Evolutionary conservation across 2,329 filamentous ascomycete species (phyloP).

Genomic region (Epichloe typhina): DNA sequence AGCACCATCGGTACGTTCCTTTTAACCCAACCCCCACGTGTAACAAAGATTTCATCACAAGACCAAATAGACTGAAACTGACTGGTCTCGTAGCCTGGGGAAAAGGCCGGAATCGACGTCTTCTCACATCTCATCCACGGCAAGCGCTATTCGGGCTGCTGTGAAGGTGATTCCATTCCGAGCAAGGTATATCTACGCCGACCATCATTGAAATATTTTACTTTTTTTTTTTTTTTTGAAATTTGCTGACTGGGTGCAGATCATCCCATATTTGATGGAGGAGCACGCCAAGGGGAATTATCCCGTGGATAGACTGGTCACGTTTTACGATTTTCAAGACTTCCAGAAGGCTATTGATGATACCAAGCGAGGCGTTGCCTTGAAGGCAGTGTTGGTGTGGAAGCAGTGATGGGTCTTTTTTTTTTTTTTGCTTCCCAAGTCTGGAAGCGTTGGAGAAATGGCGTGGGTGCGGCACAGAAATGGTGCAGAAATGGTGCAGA

Average conservation of each 20-base stretch:
- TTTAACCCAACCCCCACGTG: too few species aligned
- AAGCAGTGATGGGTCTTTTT: not conserved
- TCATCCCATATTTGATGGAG: not conserved
- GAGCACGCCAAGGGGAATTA: not conserved
- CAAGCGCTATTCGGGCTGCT: not conserved
- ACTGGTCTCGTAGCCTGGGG: not conserved
- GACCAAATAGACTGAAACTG: not conserved
- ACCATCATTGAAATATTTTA: not conserved
- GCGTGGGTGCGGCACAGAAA: too few species aligned
- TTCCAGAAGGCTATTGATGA: constrained; percentile 1
- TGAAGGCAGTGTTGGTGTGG: constrained; percentile 9
- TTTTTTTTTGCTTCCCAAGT: too few species aligned
- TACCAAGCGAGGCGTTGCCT: constrained; percentile 17
- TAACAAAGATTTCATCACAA: too few species aligned
- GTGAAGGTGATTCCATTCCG: constrained; percentile 1
- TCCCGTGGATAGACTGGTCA: not conserved
- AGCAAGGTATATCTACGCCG: not conserved
- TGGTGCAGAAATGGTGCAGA: too few species aligned
- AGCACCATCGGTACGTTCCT: not conserved
- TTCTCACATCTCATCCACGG: not conserved
- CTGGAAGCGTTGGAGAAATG: too few species aligned
- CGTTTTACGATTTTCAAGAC: constrained; percentile 1
- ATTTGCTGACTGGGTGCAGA: not conserved
- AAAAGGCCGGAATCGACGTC: not conserved
- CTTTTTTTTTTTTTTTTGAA: too few species aligned